These are phyloP conservation scores for Globisporangium spinosum DNA, from an alignment of 352 stramenopile genomes.

Conservation along the genomic window DNA sequence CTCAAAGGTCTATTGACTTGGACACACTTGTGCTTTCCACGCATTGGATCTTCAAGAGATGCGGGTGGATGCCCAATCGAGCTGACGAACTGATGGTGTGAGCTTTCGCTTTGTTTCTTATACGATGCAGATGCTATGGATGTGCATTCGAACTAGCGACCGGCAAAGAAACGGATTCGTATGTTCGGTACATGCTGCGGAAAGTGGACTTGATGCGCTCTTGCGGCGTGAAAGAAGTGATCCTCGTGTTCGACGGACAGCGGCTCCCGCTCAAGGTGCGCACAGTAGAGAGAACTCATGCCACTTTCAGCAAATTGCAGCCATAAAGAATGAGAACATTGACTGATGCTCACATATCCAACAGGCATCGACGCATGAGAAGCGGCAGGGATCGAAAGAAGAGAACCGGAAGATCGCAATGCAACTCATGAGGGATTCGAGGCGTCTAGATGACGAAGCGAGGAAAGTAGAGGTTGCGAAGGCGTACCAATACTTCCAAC, in stretches of 20 bases:
- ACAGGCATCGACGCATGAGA: constrained; percentile 63
- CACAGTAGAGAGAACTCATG: neutral
- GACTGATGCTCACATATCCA: neutral
- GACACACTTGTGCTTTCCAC: neutral
- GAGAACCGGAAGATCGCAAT: constrained; percentile 52
- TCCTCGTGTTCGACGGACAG: constrained; percentile 78
- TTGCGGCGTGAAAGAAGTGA: constrained; percentile 49
- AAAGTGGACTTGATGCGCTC: constrained; percentile 61
- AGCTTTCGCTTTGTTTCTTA: neutral
- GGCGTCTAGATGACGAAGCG: constrained; percentile 40
- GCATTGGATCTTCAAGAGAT: constrained; percentile 1
- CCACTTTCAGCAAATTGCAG: neutral
- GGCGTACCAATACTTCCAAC: constrained; percentile 57
- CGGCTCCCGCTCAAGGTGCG: constrained; percentile 64
- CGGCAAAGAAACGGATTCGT: constrained; percentile 54
- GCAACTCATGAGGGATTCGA: constrained; percentile 45
- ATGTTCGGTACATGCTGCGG: constrained; percentile 71
- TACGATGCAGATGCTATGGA: constrained; percentile 55
- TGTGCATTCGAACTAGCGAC: constrained; percentile 75
- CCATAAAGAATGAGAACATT: too few relatives aligned
- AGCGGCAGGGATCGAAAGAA: constrained; percentile 52
- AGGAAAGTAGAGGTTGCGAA: constrained; percentile 54
- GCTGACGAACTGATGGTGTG: neutral
- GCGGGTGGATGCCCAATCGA: neutral
- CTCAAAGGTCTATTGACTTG: neutral